Conservation (phyloP, 176 grass and related monocot genomes). For the Aegilops tauschii region DNA sequence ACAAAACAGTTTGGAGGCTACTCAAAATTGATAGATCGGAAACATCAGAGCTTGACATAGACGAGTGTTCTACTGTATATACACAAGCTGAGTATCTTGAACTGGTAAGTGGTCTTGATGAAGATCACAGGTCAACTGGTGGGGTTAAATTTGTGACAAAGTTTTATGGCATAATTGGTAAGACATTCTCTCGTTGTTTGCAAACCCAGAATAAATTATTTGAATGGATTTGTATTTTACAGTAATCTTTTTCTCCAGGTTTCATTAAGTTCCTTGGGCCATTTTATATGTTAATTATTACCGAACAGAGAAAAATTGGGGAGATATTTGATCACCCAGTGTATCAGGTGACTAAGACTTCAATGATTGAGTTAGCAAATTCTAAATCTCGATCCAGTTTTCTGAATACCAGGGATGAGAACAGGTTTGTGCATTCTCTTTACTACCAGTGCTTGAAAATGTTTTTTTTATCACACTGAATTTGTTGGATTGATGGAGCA, state of each 20-base stretch:
- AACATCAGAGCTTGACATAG: conserved; percentile 63
- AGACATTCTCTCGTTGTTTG: not conserved
- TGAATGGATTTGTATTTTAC: conserved; percentile 9
- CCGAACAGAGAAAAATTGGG: conserved; percentile 70
- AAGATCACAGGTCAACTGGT: conserved; percentile 60
- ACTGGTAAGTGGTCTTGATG: conserved; percentile 53
- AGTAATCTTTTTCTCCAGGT: conserved; percentile 42
- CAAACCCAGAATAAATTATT: not conserved
- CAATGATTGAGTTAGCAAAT: conserved; percentile 66
- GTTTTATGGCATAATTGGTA: conserved; percentile 93
- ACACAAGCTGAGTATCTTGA: conserved; percentile 47
- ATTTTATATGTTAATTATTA: conserved; percentile 94
- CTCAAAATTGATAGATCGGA: conserved; percentile 75
- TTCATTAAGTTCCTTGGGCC: conserved; percentile 89
- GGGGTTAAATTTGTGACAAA: conserved; percentile 85
- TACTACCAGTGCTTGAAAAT: not conserved
- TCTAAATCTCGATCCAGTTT: conserved; percentile 41
- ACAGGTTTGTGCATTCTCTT: conserved; percentile 39
- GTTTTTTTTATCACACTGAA: conserved; percentile 7
- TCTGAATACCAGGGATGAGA: conserved; percentile 50
- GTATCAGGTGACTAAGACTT: conserved; percentile 70
- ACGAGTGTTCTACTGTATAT: conserved; percentile 72
- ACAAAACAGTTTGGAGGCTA: conserved; percentile 59
- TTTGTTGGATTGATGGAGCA: not conserved
- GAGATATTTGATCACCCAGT: conserved; percentile 79